phyloP scores from a whole-genome alignment of 352 stramenopile genomes.

The Globisporangium cederbergense region DNA sequence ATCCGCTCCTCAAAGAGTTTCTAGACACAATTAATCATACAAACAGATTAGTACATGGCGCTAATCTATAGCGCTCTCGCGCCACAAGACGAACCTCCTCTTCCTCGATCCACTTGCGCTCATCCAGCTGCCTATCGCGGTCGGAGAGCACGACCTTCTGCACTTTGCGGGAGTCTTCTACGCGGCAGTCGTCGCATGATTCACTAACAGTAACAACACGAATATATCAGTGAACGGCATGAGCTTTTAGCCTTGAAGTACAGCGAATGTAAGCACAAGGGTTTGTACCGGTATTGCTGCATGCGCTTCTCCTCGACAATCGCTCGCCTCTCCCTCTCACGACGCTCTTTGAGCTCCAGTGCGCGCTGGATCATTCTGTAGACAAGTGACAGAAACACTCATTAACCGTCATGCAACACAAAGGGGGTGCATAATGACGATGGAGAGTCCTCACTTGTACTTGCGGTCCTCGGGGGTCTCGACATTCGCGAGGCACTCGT shows the following conservation, averaged over 20 bases:
- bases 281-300: slow-evolving; percentile 63
- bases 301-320: slow-evolving; percentile 73
- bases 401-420: neutral
- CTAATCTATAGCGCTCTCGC: too few species aligned
- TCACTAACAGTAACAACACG: slow-evolving; percentile 33
- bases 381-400: neutral
- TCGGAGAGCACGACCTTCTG: slow-evolving; percentile 56
- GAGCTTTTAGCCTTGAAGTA: too few species aligned
- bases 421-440: neutral
- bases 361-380: slow-evolving; percentile 72
- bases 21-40: slow-evolving; percentile 16
- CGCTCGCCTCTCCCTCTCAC: slow-evolving; percentile 51
- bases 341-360: slow-evolving; percentile 62
- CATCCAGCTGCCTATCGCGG: slow-evolving; percentile 57
- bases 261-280: neutral
- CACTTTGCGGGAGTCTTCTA: slow-evolving; percentile 65
- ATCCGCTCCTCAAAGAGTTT: slow-evolving; percentile 46
- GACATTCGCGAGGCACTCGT: slow-evolving; percentile 57
- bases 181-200: slow-evolving; percentile 58
- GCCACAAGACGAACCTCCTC: slow-evolving; percentile 32
- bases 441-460: slow-evolving; percentile 42
- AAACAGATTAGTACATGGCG: neutral
- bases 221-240: too few species aligned
- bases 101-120: slow-evolving; percentile 36
- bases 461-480: slow-evolving; percentile 81